Evolutionary conservation across 192 early-diverging fungal genomes (phyloP).

Genomic region (Mortierella alpina): DNA sequence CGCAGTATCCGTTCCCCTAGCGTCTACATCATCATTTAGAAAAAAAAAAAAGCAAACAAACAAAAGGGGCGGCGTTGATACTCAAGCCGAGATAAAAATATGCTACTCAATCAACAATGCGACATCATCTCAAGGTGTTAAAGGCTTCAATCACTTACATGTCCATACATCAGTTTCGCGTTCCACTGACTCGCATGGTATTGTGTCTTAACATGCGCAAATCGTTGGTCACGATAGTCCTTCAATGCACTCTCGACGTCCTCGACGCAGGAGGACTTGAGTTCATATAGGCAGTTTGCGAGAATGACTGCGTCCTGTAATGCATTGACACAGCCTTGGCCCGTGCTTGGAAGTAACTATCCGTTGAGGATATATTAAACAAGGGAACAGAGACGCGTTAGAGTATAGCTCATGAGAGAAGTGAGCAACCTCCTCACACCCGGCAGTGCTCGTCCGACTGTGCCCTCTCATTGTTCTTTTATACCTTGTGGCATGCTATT

Average conservation of each 20-base stretch:
- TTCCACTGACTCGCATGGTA: constrained; percentile 7
- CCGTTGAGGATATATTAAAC: neutral
- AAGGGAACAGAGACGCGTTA: neutral
- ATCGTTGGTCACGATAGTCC: constrained; percentile 8
- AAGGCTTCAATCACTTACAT: neutral
- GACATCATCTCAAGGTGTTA: neutral
- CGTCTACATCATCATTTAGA: neutral
- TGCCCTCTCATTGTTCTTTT: neutral
- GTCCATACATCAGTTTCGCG: constrained; percentile 4
- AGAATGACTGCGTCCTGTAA: neutral
- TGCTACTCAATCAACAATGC: neutral
- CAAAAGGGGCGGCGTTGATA: neutral
- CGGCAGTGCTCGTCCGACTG: neutral
- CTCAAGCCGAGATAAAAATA: neutral
- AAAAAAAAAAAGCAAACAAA: neutral
- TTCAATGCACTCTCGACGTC: neutral
- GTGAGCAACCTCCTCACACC: neutral
- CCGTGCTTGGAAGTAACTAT: constrained; percentile 8
- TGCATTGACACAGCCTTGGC: constrained; percentile 8
- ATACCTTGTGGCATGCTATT: constrained; percentile 8
- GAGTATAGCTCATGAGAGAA: neutral
- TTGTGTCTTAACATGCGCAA: constrained; percentile 6
- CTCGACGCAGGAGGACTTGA: neutral
- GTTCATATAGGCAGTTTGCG: constrained; percentile 1
- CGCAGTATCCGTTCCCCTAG: neutral